Evolutionary conservation across 176 grass and related monocot species (phyloP).

Genomic region (Puccinellia tenuiflora): DNA sequence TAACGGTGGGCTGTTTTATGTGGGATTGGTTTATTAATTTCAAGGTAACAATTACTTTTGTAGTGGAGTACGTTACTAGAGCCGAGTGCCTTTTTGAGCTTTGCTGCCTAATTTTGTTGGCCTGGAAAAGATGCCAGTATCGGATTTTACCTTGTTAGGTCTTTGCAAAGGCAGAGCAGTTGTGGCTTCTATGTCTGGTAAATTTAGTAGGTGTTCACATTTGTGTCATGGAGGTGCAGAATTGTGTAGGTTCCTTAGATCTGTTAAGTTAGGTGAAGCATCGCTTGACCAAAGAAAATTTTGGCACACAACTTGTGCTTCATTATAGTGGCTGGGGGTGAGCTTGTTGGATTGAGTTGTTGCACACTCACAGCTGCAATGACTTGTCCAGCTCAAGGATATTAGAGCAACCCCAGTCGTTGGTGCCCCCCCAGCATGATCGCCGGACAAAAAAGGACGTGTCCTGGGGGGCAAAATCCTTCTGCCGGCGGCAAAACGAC

Average conservation of each 20-base stretch:
- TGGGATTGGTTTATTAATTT: neutral
- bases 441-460: too few species aligned
- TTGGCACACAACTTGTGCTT: neutral
- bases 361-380: neutral
- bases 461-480: too few species aligned
- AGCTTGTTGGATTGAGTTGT: neutral
- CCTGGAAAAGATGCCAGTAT: neutral
- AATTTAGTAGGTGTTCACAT: neutral
- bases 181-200: neutral
- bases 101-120: neutral
- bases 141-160: neutral
- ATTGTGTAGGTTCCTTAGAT: neutral
- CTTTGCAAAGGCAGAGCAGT: neutral
- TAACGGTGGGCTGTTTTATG: neutral
- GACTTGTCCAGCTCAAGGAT: neutral
- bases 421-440: too few species aligned
- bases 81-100: neutral
- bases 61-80: neutral
- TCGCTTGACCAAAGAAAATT: neutral
- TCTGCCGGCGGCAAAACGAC: too few species aligned
- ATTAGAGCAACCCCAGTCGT: too few species aligned
- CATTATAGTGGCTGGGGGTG: neutral
- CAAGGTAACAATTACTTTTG: neutral
- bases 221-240: neutral
- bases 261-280: slow-evolving; percentile 6